Conservation (phyloP, 306 rosid species). For the Cucurbita maxima region DNA sequence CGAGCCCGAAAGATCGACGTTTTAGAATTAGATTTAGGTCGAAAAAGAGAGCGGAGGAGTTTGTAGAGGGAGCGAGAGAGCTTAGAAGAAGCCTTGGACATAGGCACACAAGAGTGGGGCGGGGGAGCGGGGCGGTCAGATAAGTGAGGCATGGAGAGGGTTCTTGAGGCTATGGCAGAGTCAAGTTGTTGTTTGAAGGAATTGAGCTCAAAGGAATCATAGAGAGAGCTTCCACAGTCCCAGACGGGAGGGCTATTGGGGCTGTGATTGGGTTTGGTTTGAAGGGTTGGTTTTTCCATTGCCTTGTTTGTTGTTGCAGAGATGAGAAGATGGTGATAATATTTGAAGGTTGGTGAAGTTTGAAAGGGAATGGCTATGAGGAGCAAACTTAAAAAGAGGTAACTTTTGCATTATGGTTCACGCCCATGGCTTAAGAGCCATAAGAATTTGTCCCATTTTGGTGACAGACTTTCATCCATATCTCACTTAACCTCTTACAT, state of each 20-base stretch:
- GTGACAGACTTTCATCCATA: neutral
- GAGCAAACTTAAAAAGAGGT: neutral
- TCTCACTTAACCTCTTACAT: neutral
- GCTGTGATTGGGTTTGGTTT: neutral
- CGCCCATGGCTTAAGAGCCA: neutral
- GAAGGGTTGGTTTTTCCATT: neutral
- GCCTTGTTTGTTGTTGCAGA: neutral
- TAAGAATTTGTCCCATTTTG: neutral
- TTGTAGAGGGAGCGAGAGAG: conserved; percentile 52
- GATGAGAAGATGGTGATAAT: neutral
- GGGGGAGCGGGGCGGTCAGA: conserved; percentile 8
- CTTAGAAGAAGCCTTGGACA: conserved; percentile 30
- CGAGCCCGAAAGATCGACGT: conserved; percentile 9
- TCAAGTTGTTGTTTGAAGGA: conserved; percentile 37
- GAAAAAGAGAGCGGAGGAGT: conserved; percentile 58
- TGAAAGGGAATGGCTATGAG: neutral
- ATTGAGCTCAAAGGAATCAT: conserved; percentile 54
- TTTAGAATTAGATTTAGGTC: conserved; percentile 10
- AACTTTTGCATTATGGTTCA: neutral
- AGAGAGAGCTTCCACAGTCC: conserved; percentile 62
- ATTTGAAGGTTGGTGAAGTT: neutral
- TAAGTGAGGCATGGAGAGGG: conserved; percentile 43
- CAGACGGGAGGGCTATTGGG: conserved; percentile 16
- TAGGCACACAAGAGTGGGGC: neutral
- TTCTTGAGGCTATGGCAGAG: conserved; percentile 32